phyloP scores from a whole-genome alignment of 208 protist species.

The Zelonia costaricensis region DNA sequence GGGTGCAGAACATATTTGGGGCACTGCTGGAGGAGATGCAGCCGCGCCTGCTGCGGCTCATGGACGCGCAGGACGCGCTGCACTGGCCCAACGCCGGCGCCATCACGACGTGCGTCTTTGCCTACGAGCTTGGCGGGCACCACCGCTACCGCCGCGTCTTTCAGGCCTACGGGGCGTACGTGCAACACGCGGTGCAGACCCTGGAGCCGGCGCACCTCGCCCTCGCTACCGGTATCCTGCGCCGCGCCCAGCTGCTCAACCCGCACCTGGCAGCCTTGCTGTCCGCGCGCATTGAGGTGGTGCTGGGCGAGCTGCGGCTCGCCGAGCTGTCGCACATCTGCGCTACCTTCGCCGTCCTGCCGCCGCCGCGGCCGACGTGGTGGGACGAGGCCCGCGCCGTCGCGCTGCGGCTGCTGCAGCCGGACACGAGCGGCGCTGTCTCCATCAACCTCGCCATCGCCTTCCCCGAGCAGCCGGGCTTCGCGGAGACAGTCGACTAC shows the following conservation, averaged over 20 bases:
- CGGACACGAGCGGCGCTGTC: conserved; percentile 38
- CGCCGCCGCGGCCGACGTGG: conserved; percentile 46
- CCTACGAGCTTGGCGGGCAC: conserved; percentile 79
- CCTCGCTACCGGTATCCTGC: conserved; percentile 80
- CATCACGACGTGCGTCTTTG: conserved; percentile 70
- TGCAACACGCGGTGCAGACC: conserved; percentile 35
- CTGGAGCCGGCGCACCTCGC: conserved; percentile 81
- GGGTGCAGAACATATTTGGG: conserved; percentile 53
- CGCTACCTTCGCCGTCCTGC: conserved; percentile 66
- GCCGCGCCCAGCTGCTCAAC: conserved; percentile 67
- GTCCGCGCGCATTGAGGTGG: conserved; percentile 64
- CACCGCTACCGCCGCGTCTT: conserved; percentile 69
- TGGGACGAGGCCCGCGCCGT: conserved; percentile 74
- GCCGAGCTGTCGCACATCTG: conserved; percentile 86
- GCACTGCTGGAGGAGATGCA: conserved; percentile 75
- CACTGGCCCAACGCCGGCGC: conserved; percentile 60
- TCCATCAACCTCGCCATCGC: conserved; percentile 64
- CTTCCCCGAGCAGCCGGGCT: conserved; percentile 63
- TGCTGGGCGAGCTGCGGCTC: conserved; percentile 75
- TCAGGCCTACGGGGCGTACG: conserved; percentile 54
- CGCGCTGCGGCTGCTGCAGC: conserved; percentile 44
- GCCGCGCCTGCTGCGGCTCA: conserved; percentile 49
- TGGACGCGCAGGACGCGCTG: conserved; percentile 45
- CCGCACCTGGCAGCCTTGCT: conserved; percentile 47
- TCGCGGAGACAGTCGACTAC: conserved; percentile 57